phyloP scores from a whole-genome alignment of 192 early-diverging fungal genomes.

The Coemansia sp. region DNA sequence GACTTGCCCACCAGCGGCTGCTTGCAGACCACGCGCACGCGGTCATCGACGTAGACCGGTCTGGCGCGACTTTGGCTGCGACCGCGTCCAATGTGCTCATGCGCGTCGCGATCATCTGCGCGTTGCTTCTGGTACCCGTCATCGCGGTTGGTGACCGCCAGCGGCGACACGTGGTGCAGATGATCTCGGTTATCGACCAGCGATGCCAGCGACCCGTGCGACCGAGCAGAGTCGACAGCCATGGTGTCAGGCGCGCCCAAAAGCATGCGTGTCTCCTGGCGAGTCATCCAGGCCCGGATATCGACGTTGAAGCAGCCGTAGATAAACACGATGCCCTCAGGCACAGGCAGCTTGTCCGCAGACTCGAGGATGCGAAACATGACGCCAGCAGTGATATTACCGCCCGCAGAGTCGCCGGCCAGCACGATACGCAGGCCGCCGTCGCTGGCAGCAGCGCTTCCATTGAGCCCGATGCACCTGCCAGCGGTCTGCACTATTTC shows the following conservation, averaged over 20 bases:
- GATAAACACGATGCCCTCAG: constrained; percentile 78
- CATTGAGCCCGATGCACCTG: constrained; percentile 71
- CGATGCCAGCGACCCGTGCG: constrained; percentile 24
- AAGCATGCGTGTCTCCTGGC: constrained; percentile 36
- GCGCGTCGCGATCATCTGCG: background rate
- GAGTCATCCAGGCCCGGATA: constrained; percentile 89
- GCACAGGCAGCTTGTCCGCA: constrained; percentile 59
- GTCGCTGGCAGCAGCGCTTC: constrained; percentile 43
- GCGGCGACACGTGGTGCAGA: constrained; percentile 67
- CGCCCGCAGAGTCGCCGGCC: constrained; percentile 94
- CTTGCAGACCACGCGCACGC: constrained; percentile 31
- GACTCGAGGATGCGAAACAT: constrained; percentile 78
- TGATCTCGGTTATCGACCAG: constrained; percentile 65
- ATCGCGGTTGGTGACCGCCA: constrained; percentile 45
- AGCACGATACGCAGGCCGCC: constrained; percentile 72
- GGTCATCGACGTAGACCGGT: constrained; percentile 29
- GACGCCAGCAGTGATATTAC: constrained; percentile 77
- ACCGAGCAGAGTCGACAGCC: background rate
- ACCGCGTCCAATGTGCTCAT: background rate
- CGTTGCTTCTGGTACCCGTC: constrained; percentile 34
- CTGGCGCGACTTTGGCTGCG: background rate
- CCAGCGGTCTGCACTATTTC: constrained; percentile 75
- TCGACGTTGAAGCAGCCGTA: constrained; percentile 92
- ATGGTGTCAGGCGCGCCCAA: constrained; percentile 12
- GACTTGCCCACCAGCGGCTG: background rate